These are phyloP conservation scores for Blastobotrys parvus DNA, from an alignment of 805 yeast genomes.

Conservation along the genomic window DNA sequence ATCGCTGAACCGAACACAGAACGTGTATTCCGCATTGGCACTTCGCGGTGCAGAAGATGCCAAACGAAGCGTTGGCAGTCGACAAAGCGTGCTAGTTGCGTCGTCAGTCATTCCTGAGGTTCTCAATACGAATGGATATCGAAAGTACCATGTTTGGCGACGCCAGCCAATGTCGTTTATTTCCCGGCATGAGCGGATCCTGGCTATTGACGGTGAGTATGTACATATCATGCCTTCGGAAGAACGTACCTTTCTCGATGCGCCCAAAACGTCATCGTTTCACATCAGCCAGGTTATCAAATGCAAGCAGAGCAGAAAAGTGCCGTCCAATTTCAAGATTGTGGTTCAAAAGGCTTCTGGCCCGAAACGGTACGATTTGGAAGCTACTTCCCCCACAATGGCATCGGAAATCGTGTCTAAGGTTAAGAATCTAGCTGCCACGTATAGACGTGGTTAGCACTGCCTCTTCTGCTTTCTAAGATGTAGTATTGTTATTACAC, in stretches of 20 bases:
- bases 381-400: slow-evolving; percentile 53
- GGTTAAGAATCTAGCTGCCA: slow-evolving; percentile 47
- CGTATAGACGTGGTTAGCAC: slow-evolving; percentile 30
- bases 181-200: slow-evolving; percentile 68
- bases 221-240: slow-evolving; percentile 82
- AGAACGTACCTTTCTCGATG: slow-evolving; percentile 63
- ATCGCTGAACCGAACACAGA: slow-evolving; percentile 4
- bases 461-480: no score
- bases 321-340: slow-evolving; percentile 73
- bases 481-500: background rate
- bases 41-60: slow-evolving; percentile 11
- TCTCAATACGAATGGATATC: slow-evolving; percentile 48
- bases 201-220: slow-evolving; percentile 92
- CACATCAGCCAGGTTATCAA: slow-evolving; percentile 71
- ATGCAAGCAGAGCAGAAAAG: slow-evolving; percentile 67
- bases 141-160: slow-evolving; percentile 82
- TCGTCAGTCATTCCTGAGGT: slow-evolving; percentile 11
- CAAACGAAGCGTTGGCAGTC: background rate
- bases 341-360: slow-evolving; percentile 61
- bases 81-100: background rate
- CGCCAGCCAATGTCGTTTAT: slow-evolving; percentile 80
- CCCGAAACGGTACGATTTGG: slow-evolving; percentile 79
- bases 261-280: slow-evolving; percentile 75
- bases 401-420: slow-evolving; percentile 72
- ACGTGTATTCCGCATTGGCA: slow-evolving; percentile 10